Conservation (phyloP, 2,329 filamentous ascomycete species). For the Xylaria sp. region DNA sequence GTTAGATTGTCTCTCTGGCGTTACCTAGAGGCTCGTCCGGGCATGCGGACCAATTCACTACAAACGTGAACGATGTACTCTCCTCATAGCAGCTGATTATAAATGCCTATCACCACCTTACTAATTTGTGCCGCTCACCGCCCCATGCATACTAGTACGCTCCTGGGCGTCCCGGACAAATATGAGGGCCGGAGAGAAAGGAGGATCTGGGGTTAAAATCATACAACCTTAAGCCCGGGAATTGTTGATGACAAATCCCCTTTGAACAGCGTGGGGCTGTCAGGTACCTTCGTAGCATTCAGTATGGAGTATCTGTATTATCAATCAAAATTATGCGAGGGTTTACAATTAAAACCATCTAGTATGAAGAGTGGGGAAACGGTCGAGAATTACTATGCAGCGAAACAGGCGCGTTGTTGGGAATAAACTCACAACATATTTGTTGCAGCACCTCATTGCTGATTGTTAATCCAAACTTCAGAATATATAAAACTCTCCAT, state of each 20-base stretch:
- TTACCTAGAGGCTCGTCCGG: not conserved
- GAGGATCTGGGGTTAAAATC: conserved; percentile 2
- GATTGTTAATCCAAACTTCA: not conserved
- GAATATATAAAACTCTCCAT: conserved; percentile 14
- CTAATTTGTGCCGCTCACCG: not conserved
- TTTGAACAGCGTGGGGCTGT: conserved; percentile 2
- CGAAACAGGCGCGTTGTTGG: not conserved
- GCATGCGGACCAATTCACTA: not conserved
- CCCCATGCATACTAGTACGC: conserved; percentile 6
- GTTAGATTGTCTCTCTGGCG: not conserved
- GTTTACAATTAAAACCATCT: not conserved
- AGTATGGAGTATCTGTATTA: not conserved
- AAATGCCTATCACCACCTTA: conserved; percentile 10
- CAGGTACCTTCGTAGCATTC: not conserved
- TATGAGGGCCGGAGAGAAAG: conserved; percentile 2
- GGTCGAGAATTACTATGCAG: conserved; percentile 11
- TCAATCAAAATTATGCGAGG: conserved; percentile 3
- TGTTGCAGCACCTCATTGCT: not conserved
- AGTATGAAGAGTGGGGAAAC: not conserved
- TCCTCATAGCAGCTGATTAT: conserved; percentile 9
- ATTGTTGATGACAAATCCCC: conserved; percentile 2
- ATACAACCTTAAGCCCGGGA: not conserved
- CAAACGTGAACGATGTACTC: conserved; percentile 7
- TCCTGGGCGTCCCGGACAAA: not conserved
- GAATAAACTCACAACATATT: not conserved